phyloP scores from a whole-genome alignment of 495 filamentous ascomycete species.

The Aspergillus olivimuriae region DNA sequence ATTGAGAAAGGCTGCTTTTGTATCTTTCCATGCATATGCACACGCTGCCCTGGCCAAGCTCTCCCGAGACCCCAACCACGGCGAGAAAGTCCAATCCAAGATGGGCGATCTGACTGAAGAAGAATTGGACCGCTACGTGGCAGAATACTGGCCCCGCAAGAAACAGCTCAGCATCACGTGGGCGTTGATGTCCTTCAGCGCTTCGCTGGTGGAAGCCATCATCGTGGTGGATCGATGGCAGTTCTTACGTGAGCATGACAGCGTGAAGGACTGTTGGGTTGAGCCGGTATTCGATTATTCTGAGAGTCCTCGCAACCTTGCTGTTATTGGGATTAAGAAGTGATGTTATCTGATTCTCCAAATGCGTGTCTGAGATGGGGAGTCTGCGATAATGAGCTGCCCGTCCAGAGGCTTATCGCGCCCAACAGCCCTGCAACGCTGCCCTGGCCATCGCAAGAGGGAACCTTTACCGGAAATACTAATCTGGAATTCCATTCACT shows the following conservation, averaged over 20 bases:
- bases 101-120: conserved; percentile 62
- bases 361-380: not conserved
- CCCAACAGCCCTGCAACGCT: too few species aligned
- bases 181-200: conserved; percentile 93
- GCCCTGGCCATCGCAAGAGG: too few species aligned
- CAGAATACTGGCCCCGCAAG: conserved; percentile 54
- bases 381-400: too few species aligned
- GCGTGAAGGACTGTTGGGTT: conserved; percentile 72
- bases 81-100: conserved; percentile 49
- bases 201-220: conserved; percentile 76
- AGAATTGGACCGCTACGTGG: conserved; percentile 65
- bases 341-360: conserved; percentile 14
- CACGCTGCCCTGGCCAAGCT: conserved; percentile 74
- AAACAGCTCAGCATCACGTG: conserved; percentile 81
- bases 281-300: conserved; percentile 87
- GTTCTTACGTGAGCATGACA: conserved; percentile 71
- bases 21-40: conserved; percentile 69
- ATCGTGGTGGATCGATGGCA: conserved; percentile 92
- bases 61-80: conserved; percentile 47
- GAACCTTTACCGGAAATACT: too few species aligned
- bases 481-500: too few species aligned
- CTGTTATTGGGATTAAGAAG: conserved; percentile 82
- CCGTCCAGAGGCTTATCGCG: too few species aligned
- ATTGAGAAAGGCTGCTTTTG: conserved; percentile 73
- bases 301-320: conserved; percentile 83